A percentile compares a stretch with the other conserved stretches of the same genome.
Evolutionary conservation across 1,139 yeast genomes (phyloP).

Genomic region (Yamadazyma sp.): DNA sequence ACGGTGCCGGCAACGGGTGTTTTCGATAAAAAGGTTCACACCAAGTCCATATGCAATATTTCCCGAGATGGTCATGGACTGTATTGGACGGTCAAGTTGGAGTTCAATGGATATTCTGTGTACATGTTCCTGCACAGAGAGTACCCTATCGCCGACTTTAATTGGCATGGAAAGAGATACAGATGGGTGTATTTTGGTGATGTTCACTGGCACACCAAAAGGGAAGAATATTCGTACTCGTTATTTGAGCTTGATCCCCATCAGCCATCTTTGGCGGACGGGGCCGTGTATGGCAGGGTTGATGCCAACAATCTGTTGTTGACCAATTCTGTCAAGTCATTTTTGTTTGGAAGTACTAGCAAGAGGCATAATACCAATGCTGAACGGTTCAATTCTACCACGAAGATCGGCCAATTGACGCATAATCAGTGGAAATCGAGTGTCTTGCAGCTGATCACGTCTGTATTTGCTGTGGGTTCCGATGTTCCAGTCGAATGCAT

Average conservation of each 20-base stretch:
- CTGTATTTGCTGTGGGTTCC: not conserved
- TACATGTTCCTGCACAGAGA: constrained; percentile 1
- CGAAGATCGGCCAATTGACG: not conserved
- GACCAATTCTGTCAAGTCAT: not conserved
- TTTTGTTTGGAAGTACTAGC: not conserved
- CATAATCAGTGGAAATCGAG: not conserved
- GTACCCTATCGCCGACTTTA: constrained; percentile 9
- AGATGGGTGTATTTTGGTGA: constrained; percentile 7
- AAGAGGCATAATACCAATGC: not conserved
- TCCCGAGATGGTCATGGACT: not conserved
- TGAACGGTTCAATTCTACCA: not conserved
- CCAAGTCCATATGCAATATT: not conserved
- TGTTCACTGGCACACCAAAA: not conserved
- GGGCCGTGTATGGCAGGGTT: not conserved
- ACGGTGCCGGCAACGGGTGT: not conserved
- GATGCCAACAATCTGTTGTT: not conserved
- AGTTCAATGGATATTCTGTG: not conserved
- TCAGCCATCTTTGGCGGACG: constrained; percentile 5
- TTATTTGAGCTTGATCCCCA: constrained; percentile 3
- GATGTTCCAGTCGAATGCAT: not conserved
- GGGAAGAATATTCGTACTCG: constrained; percentile 3
- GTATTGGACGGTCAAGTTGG: not conserved
- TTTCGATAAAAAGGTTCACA: not conserved
- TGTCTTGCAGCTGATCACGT: not conserved
- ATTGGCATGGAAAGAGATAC: constrained; percentile 4